Conservation (phyloP, 2,329 filamentous ascomycete genomes). For the Amylocarpus encephaloides region DNA sequence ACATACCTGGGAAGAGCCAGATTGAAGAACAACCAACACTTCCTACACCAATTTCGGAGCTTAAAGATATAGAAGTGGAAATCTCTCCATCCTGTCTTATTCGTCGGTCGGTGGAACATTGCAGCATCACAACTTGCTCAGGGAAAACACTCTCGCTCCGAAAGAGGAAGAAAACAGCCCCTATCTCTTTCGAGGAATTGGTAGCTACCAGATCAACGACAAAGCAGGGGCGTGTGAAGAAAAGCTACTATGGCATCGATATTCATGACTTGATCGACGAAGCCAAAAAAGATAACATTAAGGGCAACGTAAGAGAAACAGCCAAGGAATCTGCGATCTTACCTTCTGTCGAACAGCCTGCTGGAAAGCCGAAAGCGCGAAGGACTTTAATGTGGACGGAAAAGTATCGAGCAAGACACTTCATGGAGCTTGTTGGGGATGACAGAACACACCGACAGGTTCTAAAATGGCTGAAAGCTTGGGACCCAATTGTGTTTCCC, state of each 20-base stretch:
- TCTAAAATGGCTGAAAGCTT: slow-evolving; percentile 86
- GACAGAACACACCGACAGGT: slow-evolving; percentile 89
- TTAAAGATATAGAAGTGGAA: neutral
- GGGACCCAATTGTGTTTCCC: slow-evolving; percentile 91
- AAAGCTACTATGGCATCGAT: slow-evolving; percentile 85
- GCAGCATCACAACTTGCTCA: slow-evolving; percentile 28
- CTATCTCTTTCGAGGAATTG: slow-evolving; percentile 57
- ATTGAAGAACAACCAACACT: neutral
- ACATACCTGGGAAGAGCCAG: neutral
- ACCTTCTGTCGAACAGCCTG: slow-evolving; percentile 36
- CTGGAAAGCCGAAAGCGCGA: slow-evolving; percentile 22
- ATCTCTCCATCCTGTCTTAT: slow-evolving; percentile 22
- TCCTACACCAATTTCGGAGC: neutral
- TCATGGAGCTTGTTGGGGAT: slow-evolving; percentile 90
- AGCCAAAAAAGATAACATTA: slow-evolving; percentile 45
- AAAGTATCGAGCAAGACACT: slow-evolving; percentile 88
- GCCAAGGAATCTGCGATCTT: slow-evolving; percentile 34
- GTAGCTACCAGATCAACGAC: slow-evolving; percentile 61
- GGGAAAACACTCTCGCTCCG: slow-evolving; percentile 52
- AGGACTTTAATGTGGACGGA: slow-evolving; percentile 79
- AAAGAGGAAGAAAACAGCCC: slow-evolving; percentile 42
- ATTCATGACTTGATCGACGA: slow-evolving; percentile 78
- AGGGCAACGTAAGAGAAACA: slow-evolving; percentile 35
- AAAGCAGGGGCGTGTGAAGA: slow-evolving; percentile 61
- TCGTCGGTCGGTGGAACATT: slow-evolving; percentile 12